phyloP scores from a whole-genome alignment of 2,329 filamentous ascomycete species.

The Fusarium anguioides region DNA sequence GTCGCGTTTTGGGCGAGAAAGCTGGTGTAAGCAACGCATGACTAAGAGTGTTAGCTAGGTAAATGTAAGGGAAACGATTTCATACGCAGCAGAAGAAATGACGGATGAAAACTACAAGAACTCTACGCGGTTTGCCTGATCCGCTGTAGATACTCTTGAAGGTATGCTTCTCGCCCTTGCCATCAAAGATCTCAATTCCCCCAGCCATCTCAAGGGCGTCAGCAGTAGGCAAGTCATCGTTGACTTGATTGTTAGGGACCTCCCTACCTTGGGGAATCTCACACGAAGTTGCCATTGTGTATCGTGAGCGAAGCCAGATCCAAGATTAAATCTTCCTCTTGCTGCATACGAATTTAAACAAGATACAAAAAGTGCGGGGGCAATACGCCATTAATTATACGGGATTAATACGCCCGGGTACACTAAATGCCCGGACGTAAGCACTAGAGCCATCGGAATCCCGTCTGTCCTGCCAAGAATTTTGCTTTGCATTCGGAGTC shows the following conservation, averaged over 20 bases:
- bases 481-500: too few relatives aligned
- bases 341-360: neutral
- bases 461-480: too few relatives aligned
- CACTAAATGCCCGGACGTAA: constrained; percentile 4
- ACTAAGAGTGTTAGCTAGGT: neutral
- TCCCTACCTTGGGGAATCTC: neutral
- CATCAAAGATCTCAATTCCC: constrained; percentile 14
- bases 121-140: neutral
- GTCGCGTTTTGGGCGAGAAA: constrained; percentile 19
- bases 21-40: constrained; percentile 11
- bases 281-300: constrained; percentile 1
- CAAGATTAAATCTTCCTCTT: accelerated
- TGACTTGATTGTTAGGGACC: neutral
- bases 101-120: constrained; percentile 29
- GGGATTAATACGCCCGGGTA: too few relatives aligned
- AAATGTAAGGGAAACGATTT: accelerated
- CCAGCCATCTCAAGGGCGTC: neutral
- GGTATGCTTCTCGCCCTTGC: constrained; percentile 3
- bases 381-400: neutral
- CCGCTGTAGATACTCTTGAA: constrained; percentile 28
- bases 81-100: constrained; percentile 31
- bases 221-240: constrained; percentile 4
- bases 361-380: neutral
- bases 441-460: neutral
- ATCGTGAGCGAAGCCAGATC: accelerated